Base-by-base conservation (phyloP, 192 early-diverging fungal species). In the Backusella tuberculispora region DNA sequence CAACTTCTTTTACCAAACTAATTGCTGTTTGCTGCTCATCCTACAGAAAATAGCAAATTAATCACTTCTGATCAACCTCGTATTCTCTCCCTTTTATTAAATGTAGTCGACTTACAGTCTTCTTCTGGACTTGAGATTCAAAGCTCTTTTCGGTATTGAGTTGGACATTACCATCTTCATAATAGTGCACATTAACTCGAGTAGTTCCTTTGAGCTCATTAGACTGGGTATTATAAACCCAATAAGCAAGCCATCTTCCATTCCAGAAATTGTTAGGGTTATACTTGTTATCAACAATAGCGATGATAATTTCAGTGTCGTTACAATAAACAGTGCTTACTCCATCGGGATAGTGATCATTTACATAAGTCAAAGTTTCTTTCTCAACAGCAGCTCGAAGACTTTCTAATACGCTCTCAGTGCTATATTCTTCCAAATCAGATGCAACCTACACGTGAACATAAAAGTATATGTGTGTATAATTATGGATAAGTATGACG, bases 141-240 rank as follows among this genome's bases (percentile, higher is more conserved):
- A 92, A 79, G 7, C 94, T 91, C 74, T 95, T 94, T 24, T 87
- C 83, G 24, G 93, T 86, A 68, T 95, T 92, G 48, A 98, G 80
- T 83, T 99, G 98, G 46, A 99, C 97, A 74, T 99, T 99, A 15
- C 98, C 98, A 75, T 99, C 97, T 86, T 99, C 98, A 82, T 96
- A 99, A 81, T 99, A 99, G 76, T 99, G 98, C 17, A 99, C 96
- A 50, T 91, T 85, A 24, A 94, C 92, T 75, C 90, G 90, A 34
- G 92, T 76, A 15, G 79, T 83, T 2, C 96, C 97, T 63, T 87
- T 91, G 14, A 97, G 70, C 48, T 90, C 84, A 42, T 75, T 80
- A 0, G 86, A 78, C 15, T 80, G 85, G n/a, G 86, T 77, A 64
- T 90, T 72, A 53, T 91, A 86, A 12, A 84, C 88, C 95, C 96